These are phyloP conservation scores for Mycena citricolor DNA, from an alignment of 1,284 basidiomycete genomes.

Conservation along the genomic window DNA sequence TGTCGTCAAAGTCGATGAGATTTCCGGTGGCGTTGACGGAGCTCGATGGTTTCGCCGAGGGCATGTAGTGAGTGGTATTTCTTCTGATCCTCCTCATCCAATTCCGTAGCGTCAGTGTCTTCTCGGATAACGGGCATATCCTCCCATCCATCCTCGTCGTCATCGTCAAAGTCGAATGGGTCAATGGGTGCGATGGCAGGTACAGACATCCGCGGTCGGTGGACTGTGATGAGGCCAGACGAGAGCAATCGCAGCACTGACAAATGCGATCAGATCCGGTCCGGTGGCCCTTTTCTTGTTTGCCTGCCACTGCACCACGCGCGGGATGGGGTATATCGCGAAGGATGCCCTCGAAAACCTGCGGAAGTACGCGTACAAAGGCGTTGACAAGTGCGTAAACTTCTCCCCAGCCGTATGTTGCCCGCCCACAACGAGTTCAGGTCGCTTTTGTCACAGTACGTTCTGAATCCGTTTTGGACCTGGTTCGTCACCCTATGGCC, in stretches of 20 bases:
- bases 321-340: no score
- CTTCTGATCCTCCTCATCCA: slow-evolving; percentile 90
- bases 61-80: slow-evolving; percentile 82
- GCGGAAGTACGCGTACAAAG: slow-evolving; percentile 67
- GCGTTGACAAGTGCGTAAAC: slow-evolving; percentile 63
- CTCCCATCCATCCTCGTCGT: slow-evolving; percentile 80
- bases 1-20: slow-evolving; percentile 73
- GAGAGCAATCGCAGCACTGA: no score
- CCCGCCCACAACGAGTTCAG: slow-evolving; percentile 36
- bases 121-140: slow-evolving; percentile 92
- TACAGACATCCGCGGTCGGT: slow-evolving; percentile 22
- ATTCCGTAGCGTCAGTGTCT: slow-evolving; percentile 64
- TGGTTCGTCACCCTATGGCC: slow-evolving; percentile 95
- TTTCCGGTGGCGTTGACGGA: slow-evolving; percentile 77
- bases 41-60: slow-evolving; percentile 55
- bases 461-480: slow-evolving; percentile 92
- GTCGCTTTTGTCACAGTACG: slow-evolving; percentile 74
- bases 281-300: no score
- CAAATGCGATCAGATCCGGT: no score
- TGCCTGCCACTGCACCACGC: no score
- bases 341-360: slow-evolving; percentile 60
- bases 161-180: slow-evolving; percentile 45
- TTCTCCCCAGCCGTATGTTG: slow-evolving; percentile 6
- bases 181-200: slow-evolving; percentile 20
- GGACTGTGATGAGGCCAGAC: no score